phyloP scores from a whole-genome alignment of 176 grass and related monocot genomes.

The Rhynchospora pubera region DNA sequence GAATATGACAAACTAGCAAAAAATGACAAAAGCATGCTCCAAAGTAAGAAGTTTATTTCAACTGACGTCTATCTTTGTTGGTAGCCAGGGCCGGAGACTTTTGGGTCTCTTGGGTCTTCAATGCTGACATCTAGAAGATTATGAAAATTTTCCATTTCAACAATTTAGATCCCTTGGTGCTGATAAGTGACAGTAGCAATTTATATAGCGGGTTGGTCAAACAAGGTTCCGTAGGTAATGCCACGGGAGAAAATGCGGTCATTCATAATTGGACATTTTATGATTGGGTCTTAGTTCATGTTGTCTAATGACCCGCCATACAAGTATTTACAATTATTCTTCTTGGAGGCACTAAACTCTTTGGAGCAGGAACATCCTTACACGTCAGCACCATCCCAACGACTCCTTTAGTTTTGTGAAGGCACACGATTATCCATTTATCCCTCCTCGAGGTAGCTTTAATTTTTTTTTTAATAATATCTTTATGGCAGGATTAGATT shows the following conservation, averaged over 20 bases:
- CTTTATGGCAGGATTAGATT: not conserved
- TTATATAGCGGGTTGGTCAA: not conserved
- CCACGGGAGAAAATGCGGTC: no score
- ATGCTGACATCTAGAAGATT: not conserved
- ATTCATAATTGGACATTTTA: no score
- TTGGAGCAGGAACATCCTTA: not conserved
- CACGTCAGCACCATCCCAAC: slow-evolving; percentile 1
- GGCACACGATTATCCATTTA: not conserved
- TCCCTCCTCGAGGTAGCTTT: not conserved
- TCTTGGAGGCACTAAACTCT: not conserved
- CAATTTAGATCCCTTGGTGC: not conserved
- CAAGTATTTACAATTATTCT: not conserved
- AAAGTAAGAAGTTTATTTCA: not conserved
- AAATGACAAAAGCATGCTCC: not conserved
- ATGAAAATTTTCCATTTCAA: not conserved
- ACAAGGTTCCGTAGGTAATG: no score
- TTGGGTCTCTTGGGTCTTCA: slow-evolving; percentile 6
- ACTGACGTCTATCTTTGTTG: not conserved
- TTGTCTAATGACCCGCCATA: not conserved
- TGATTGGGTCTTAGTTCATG: not conserved
- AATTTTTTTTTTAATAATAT: not conserved
- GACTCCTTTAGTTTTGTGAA: not conserved
- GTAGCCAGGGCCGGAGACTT: not conserved
- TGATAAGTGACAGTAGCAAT: not conserved
- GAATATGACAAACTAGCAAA: slow-evolving; percentile 3